Percentiles rank a stretch among this genome's conserved stretches.
These are phyloP conservation scores for Bjerkandera adusta DNA, from an alignment of 1,284 basidiomycete species.

Conservation along the genomic window DNA sequence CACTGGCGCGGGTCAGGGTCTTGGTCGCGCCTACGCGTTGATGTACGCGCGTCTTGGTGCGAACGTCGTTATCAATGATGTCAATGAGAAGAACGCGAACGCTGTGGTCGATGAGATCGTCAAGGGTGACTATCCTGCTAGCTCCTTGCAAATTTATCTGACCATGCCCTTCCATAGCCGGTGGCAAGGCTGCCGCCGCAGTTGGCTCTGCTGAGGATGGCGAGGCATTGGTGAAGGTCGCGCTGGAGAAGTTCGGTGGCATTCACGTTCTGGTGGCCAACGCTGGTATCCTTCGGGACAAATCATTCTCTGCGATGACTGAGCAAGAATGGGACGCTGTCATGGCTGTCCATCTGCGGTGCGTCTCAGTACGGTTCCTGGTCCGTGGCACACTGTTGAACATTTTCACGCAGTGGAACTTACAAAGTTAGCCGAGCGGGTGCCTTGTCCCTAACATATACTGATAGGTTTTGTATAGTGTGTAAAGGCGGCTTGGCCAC, in stretches of 20 bases:
- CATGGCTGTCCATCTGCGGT: slow-evolving; percentile 84
- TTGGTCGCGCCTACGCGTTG: slow-evolving; percentile 89
- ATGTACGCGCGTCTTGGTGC: slow-evolving; percentile 92
- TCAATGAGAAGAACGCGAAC: slow-evolving; percentile 82
- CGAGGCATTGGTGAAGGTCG: slow-evolving; percentile 86
- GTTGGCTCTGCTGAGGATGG: slow-evolving; percentile 92
- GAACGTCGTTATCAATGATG: slow-evolving; percentile 97
- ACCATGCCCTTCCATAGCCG: slow-evolving; percentile 45
- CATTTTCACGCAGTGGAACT: slow-evolving; percentile 46
- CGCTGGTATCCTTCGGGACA: slow-evolving; percentile 92
- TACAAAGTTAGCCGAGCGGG: slow-evolving; percentile 48
- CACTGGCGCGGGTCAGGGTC: slow-evolving; percentile 91
- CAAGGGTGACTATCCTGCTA: slow-evolving; percentile 49
- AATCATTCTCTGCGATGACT: slow-evolving; percentile 87
- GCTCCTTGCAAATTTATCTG: too few species aligned
- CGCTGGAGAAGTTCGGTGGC: slow-evolving; percentile 84
- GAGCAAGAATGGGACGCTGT: slow-evolving; percentile 96
- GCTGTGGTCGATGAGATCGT: slow-evolving; percentile 87
- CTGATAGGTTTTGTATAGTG: slow-evolving; percentile 45
- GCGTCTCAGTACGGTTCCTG: slow-evolving; percentile 19
- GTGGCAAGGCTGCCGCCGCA: slow-evolving; percentile 85
- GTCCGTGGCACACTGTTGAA: neutral
- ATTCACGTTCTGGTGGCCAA: slow-evolving; percentile 93
- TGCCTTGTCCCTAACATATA: neutral
- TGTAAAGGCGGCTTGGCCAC: slow-evolving; percentile 94